Base-by-base conservation (phyloP, 768 basidiomycete species). In the Auricularia auricula-judae region DNA sequence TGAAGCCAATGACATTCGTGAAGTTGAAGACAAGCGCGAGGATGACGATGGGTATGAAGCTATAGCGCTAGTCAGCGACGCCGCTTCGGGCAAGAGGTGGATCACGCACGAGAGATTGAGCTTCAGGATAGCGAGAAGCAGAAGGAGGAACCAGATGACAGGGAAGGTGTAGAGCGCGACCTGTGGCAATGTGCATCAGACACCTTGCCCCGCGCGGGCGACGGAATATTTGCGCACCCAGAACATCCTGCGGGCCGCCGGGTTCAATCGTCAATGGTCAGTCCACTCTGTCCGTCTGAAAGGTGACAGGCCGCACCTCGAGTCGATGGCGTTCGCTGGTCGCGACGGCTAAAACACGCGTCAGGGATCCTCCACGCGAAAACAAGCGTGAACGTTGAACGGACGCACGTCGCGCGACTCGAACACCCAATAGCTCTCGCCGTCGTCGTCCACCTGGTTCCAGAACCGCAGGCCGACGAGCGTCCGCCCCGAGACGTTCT, bases 401-500 rank as follows among this genome's bases (percentile, higher is more conserved):
- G 54, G 34, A 77, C 89, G 72, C 76, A 96, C 96, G 75, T 98
- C 95, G 71, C 95, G 84, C 71, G 89, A 90, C 76, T 99, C 97
- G 68, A 99, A 99, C 11, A 99, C 95, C 97, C 97, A 99, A 69
- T 88, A 95, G 74, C 81, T 84, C 74, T 96, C 91, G 2, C 97
- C 97, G 68, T 98, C 94, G 63, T 98, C 94, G 70, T 98, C 94
- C 62, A 87, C 88, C 76, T 98, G 95, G 73, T 98, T 99, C 96
- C 96, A 98, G 72, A 95, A 99, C 63, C 97, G 81, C 66, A 99
- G 78, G 23, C 97, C 97, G 11, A 98, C 97, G 16, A 99, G 79
- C 29, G 89, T 93, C 68, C 97, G 80, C 2, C 97, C 97, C 0
- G 94, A 84, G 14, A 99, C 93, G 71, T 99, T 99, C 89, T 94